A percentile compares a stretch with the other conserved stretches of the same genome.
These are phyloP conservation scores for Lachnellula subtilissima DNA, from an alignment of 2,329 filamentous ascomycete genomes.

Conservation along the genomic window DNA sequence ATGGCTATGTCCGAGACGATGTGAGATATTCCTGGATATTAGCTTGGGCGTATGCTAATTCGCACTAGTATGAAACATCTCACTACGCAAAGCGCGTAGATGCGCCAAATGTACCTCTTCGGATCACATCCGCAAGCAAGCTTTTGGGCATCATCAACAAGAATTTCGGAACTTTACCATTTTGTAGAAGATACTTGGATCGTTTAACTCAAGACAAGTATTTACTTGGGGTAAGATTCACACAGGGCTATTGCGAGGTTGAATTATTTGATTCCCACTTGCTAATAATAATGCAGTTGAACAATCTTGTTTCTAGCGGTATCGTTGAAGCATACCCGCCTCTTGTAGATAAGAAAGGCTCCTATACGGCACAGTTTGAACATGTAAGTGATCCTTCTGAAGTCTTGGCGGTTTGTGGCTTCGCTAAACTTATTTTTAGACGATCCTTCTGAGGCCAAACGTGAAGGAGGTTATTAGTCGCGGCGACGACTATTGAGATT, in stretches of 20 bases:
- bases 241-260: neutral
- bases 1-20: constrained; percentile 81
- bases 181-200: constrained; percentile 85
- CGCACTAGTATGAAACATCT: constrained; percentile 65
- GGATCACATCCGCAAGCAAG: constrained; percentile 76
- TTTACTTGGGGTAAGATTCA: constrained; percentile 68
- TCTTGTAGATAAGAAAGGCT: constrained; percentile 86
- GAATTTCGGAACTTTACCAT: constrained; percentile 90
- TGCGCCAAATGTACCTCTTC: constrained; percentile 69
- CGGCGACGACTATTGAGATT: constrained; percentile 69
- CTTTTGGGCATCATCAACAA: constrained; percentile 87
- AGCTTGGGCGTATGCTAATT: constrained; percentile 10
- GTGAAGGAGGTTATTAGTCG: constrained; percentile 86
- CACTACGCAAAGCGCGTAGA: constrained; percentile 78
- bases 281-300: constrained; percentile 54
- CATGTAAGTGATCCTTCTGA: constrained; percentile 54
- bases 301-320: constrained; percentile 75
- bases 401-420: neutral
- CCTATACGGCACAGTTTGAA: constrained; percentile 90
- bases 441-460: constrained; percentile 69
- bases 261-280: neutral
- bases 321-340: constrained; percentile 91
- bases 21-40: constrained; percentile 41
- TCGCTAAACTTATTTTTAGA: constrained; percentile 51
- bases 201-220: constrained; percentile 91